A percentile compares a stretch with the other conserved stretches of the same genome.
Evolutionary conservation across 2,329 filamentous ascomycete species (phyloP).

Genomic region (Akanthomyces lecanii): DNA sequence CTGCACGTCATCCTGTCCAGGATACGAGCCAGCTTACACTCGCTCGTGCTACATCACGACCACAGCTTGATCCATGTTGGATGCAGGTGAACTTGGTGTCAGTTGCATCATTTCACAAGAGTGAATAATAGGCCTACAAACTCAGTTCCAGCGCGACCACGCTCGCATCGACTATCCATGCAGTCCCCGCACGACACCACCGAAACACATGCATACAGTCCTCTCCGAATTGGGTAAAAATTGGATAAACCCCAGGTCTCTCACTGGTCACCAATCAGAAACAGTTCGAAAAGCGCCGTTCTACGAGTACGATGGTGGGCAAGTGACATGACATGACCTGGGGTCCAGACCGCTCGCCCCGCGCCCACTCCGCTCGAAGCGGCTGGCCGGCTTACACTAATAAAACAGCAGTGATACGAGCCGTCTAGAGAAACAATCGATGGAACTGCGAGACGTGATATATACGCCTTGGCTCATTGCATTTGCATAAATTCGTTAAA

Average conservation of each 20-base stretch:
- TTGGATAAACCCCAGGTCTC: neutral
- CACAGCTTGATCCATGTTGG: too few species aligned
- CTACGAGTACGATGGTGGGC: neutral
- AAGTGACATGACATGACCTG: neutral
- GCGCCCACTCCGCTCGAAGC: neutral
- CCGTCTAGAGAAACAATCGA: neutral
- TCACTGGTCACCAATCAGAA: slow-evolving; percentile 2
- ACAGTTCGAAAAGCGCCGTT: neutral
- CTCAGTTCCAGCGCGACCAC: neutral
- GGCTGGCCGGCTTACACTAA: neutral
- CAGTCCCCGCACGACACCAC: neutral
- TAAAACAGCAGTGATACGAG: neutral
- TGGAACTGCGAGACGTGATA: neutral
- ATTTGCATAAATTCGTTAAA: slow-evolving; percentile 6
- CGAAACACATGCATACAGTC: neutral
- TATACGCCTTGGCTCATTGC: neutral
- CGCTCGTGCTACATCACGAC: neutral
- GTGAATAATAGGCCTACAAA: neutral
- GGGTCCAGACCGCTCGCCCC: slow-evolving; percentile 2
- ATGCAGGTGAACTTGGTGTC: neutral
- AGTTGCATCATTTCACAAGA: neutral
- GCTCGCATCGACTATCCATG: neutral
- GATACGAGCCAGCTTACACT: neutral
- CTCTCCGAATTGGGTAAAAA: neutral
- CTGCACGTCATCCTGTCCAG: neutral